Base-by-base conservation (phyloP, 2,329 filamentous ascomycete genomes). In the Magnaporthiopsis incrustans region DNA sequence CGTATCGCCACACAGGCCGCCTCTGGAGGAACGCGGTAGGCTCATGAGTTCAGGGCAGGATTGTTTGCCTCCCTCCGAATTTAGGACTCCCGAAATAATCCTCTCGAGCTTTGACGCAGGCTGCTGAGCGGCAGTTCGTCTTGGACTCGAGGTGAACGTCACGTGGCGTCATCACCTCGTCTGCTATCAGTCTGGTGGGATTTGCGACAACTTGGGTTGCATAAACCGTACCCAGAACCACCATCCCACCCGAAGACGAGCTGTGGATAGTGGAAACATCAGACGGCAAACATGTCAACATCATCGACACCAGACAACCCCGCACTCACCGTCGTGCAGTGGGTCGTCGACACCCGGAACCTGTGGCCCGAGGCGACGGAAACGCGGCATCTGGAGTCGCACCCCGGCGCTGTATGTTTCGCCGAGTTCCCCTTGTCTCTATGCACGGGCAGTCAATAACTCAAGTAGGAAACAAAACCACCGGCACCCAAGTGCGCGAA, bases 261-360 rank as follows among this genome's bases (percentile, higher is more conserved):
- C 44, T 18, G 22, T n/a, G 4, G 4, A 53, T n/a, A 22, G 18
- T n/a, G n/a, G 11, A 8, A n/a, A n/a, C 18, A 53, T 8, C 44
- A 53, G 44, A 10, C 44, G 5, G 5, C 27, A 30, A 56, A 15
- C 7, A 62, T 62, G 60, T 26, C 15, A 10, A 8, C 60, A 14
- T 15, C 22, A 38, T 14, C 35, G 18, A 38, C 35, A 38, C 14
- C 35, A 14, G n/a, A 33, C 60, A 25, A 44, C 7, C 18, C 62
- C 56, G 56, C 25, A 57, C 74, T 77, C 2, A 71, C 75, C 60
- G 75, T 87, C 62, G 76, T 86, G 65, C 84, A 86, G 74, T 88
- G 85, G 83, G 75, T 86, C 64, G 74, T 89, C 53, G 85, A 89
- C 73, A 88, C 86, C 4, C 78, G 85, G 53, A 68, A 73, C 3